Evolutionary conservation across 305 asterid genomes (phyloP).

Genomic region (Fraxinus latifolia): DNA sequence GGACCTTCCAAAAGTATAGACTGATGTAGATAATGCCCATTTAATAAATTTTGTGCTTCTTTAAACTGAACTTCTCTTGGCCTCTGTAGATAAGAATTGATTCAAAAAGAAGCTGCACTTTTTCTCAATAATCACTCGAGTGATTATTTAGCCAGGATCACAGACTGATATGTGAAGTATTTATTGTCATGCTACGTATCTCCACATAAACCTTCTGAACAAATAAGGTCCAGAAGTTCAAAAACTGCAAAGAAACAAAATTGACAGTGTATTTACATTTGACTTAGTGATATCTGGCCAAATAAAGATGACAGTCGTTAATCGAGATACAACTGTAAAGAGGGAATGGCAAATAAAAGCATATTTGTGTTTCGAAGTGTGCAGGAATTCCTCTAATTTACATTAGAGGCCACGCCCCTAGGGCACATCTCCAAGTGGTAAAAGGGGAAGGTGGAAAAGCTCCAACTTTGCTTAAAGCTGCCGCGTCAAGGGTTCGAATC

Average conservation of each 20-base stretch:
- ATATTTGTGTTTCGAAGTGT: background rate
- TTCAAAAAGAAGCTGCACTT: background rate
- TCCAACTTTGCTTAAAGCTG: too few relatives aligned
- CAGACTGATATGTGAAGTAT: background rate
- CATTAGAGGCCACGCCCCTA: background rate
- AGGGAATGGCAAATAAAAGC: background rate
- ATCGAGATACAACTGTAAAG: background rate
- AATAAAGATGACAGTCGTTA: conserved; percentile 4
- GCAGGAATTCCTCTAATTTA: background rate
- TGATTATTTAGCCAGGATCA: conserved; percentile 12
- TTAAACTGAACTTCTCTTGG: conserved; percentile 9
- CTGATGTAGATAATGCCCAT: conserved; percentile 7
- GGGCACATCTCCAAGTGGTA: too few relatives aligned
- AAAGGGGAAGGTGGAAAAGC: too few relatives aligned
- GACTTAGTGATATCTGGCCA: conserved; percentile 14
- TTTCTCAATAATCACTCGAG: conserved; percentile 13
- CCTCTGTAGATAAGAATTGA: background rate
- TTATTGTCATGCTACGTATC: background rate
- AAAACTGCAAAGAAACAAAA: conserved; percentile 4
- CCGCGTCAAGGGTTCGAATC: too few relatives aligned
- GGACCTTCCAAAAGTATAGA: conserved; percentile 8
- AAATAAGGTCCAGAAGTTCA: conserved; percentile 19
- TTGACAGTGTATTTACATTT: conserved; percentile 20
- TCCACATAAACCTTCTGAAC: conserved; percentile 4
- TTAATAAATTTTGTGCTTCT: background rate